Evolutionary conservation across 768 basidiomycete genomes (phyloP), one percentile per base, ranked within the genome.

Genomic region (Boletus rufocinnamomeus): DNA sequence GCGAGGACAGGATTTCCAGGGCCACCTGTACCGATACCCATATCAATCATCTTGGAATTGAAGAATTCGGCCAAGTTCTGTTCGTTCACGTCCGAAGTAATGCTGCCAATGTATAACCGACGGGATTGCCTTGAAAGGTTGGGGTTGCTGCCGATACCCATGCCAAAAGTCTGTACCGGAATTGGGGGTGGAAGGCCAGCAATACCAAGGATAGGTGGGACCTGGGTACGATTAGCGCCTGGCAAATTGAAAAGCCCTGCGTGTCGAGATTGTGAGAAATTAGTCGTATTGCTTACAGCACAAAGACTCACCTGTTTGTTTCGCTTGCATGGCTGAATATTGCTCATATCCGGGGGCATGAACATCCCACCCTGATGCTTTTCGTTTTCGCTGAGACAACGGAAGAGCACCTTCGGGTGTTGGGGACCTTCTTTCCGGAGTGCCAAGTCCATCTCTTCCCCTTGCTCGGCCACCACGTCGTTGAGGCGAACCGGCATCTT

Each of bases 301-400:
- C 6, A 32, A 51, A 57, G 38, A 49, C 80, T 51, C 63, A 93
- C 96, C 97, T 44, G 95, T 98, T 77, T 94, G 90, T 75, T 99
- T 99, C n/a, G 97, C 97, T 72, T 98, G 95, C 80, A 94, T 82
- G 17, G 96, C 94, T 6, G 88, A 89, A 66, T 97, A 93, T 65
- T 91, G 91, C 69, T 98, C 96, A 63, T 97, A 98, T 5, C 95
- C 95, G 4, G 92, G 90, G 19, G 95, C 93, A 73, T 94, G 90
- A 23, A 97, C 89, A 74, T 99, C 94, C 97, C 97, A 99, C 0
- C 92, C 91, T 46, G 93, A 94, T 6, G 93, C 90, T 66, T 91
- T 92, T 30, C 95, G 80, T 71, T 89, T 89, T 61, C 95, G 80
- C 69, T 98, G 93, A 9, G 89, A 88, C 61, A 99, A 75, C 0